Evolutionary conservation across 1,139 yeast species (phyloP), one percentile per base, ranked within the genome.

Genomic region (Geotrichum citri-aurantii): DNA sequence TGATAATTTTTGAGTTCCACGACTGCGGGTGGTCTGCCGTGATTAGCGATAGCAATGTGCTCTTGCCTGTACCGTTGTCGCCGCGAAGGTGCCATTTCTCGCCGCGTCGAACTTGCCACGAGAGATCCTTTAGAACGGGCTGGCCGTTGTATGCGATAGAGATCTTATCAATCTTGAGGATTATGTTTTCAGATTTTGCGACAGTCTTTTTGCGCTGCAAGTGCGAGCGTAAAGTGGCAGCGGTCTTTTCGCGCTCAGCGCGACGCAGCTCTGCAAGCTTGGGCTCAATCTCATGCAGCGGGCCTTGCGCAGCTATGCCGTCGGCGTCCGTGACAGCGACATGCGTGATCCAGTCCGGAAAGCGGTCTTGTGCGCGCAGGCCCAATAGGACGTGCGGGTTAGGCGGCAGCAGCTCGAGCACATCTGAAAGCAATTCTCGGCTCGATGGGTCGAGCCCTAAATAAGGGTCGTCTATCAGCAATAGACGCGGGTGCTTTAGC

Each of bases 21-120:
- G 97, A 85, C 71, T 93, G 97, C 0, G 99, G 99, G 69, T 93
- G 99, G 67, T 93, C 99, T 1, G 96, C 93, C 0, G 97, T 90
- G 44, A 93, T 78, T 49, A 93, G 72, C 1, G 97, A 84, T 19
- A 93, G 73, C 21, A 93, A 73, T 0, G 99, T 93, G 3, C 97
- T 88, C 69, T 93, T 93, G 0, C 99, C 99, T 0, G 95, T 80
- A 0, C 99, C 99, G 66, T 93, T 93, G 62, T 85, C 83, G 6
- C 99, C 99, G 58, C 86, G 77, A 47, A 93, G 79, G 69, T 95
- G 92, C 96, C 97, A 91, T 66, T 82, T 85, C 26, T 90, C 87
- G 1, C 96, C 96, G 33, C 76, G 76, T 2, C 78, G 76, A 8
- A 91, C 85, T 21, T 73, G 75, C 93, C 97, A 88, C 26, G 73